Evolutionary conservation across 2,329 filamentous ascomycete genomes (phyloP), one percentile per base, ranked within the genome.

Genomic region (Zasmidium cellare): DNA sequence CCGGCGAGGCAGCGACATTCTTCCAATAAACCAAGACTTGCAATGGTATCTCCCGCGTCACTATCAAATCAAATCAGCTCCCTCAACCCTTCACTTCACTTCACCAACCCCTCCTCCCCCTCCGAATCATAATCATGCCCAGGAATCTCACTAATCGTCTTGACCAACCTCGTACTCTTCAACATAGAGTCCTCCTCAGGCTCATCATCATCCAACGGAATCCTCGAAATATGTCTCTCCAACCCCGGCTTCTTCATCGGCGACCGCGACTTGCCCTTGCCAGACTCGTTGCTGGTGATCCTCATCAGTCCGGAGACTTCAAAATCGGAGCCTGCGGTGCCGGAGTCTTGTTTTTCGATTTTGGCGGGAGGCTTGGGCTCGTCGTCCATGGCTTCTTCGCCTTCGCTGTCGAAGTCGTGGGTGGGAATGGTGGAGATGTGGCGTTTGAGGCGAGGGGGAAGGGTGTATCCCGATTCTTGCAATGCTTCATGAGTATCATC

Each of bases 141-240:
- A 16, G 35, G 35, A 18, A 41, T 41, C 11, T 14, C n/a, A 18
- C 35, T 41, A 14, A 41, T 41, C 35, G 35, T 41, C 16, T 18
- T 41, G 12, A 41, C 35, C 35, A 41, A 14, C 35, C n/a, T 41
- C 12, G 35, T 41, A 6, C 6, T 9, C 35, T n/a, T 41, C 35
- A 41, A 18, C 35, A 41, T 41, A 14, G 35, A 41, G 16, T 41
- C 46, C 9, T 49, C 46, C 7, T 49, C 46, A 28, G 11, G 16
- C 5, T 57, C 45, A 23, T 52, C 51, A 9, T 58, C 57, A 24
- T 56, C 41, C n/a, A 53, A 46, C 1, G 53, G 50, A 22, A 62
- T 57, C 2, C 47, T 25, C 12, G 54, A 57, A 44, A 62, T 57
- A 45, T 59, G 60, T 12, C 56, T 47, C 41, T 62, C 60, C 14